Percentiles rank a stretch among this genome's conserved stretches.
phyloP scores from a whole-genome alignment of 306 rosid species.

The Quercus suber region DNA sequence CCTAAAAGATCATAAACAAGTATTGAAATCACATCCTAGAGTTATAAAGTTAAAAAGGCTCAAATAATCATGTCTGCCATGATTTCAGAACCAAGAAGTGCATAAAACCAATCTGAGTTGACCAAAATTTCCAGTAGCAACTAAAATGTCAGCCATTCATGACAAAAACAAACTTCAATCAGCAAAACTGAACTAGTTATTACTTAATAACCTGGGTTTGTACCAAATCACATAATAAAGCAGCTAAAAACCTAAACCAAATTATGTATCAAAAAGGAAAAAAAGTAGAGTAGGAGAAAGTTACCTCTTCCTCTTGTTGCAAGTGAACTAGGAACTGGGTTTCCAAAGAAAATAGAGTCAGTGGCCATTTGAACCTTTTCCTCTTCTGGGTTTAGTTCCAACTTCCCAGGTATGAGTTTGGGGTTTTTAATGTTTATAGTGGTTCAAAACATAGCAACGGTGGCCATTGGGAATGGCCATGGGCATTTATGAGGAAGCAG shows the following conservation, averaged over 20 bases:
- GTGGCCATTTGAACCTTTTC: conserved; percentile 13
- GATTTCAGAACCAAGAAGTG: background rate
- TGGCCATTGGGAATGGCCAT: too few species aligned
- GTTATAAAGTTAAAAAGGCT: too few species aligned
- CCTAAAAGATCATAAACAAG: too few species aligned
- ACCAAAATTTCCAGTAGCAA: background rate
- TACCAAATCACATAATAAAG: background rate
- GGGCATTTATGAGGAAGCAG: too few species aligned
- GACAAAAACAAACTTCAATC: background rate
- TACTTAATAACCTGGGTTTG: background rate
- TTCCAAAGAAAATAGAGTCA: conserved; percentile 22
- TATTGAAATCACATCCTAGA: too few species aligned
- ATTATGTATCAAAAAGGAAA: background rate
- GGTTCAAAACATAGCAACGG: too few species aligned
- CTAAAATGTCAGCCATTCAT: background rate
- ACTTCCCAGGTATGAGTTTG: conserved; percentile 1
- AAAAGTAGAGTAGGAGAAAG: background rate
- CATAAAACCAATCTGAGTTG: background rate
- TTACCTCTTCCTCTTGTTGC: conserved; percentile 36
- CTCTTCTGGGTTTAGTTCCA: background rate
- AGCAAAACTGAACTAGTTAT: background rate
- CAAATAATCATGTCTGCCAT: background rate
- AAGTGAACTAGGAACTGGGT: conserved; percentile 18
- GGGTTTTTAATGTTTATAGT: background rate
- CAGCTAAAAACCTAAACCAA: background rate